phyloP scores from a whole-genome alignment of 352 stramenopile genomes.

The Phytophthora ramorum region DNA sequence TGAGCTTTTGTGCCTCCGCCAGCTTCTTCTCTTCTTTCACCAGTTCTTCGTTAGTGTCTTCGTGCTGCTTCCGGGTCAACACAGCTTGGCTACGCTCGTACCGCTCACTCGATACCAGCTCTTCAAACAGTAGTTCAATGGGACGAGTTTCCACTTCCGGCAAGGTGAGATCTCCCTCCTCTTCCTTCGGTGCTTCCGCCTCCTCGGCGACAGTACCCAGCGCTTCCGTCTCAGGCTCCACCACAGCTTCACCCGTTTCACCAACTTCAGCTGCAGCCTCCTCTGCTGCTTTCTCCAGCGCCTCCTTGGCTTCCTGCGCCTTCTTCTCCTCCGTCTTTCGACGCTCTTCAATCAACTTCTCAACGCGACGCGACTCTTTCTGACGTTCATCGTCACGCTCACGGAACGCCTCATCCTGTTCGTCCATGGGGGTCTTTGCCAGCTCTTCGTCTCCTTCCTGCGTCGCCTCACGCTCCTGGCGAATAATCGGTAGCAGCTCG shows the following conservation, averaged over 20 bases:
- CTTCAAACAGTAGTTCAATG: conserved; percentile 64
- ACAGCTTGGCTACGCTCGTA: conserved; percentile 61
- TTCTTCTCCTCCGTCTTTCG: conserved; percentile 37
- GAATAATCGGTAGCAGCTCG: conserved; percentile 63
- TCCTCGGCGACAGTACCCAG: conserved; percentile 4
- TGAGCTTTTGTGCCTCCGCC: conserved; percentile 34
- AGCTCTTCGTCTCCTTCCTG: conserved; percentile 40
- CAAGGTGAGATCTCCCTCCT: conserved; percentile 53
- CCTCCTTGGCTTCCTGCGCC: conserved; percentile 36
- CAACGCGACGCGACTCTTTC: conserved; percentile 60
- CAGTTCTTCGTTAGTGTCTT: conserved; percentile 52
- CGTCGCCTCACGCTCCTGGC: conserved; percentile 47
- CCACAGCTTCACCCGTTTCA: conserved; percentile 10
- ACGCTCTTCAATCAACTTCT: conserved; percentile 62
- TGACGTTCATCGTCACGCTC: conserved; percentile 57
- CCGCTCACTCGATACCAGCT: conserved; percentile 45
- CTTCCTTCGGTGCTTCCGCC: conserved; percentile 13
- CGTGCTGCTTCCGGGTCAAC: conserved; percentile 49
- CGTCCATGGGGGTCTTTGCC: conserved; percentile 51
- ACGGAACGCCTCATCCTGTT: conserved; percentile 56
- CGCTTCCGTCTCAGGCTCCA: conserved; percentile 20
- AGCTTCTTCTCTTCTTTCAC: conserved; percentile 43
- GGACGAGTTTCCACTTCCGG: conserved; percentile 67
- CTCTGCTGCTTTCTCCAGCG: conserved; percentile 29
- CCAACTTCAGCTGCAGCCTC: conserved; percentile 14